A percentile compares a stretch with the other conserved stretches of the same genome.
These are phyloP conservation scores for Chaetothyriales sp. DNA, from an alignment of 2,329 filamentous ascomycete species.

Conservation along the genomic window DNA sequence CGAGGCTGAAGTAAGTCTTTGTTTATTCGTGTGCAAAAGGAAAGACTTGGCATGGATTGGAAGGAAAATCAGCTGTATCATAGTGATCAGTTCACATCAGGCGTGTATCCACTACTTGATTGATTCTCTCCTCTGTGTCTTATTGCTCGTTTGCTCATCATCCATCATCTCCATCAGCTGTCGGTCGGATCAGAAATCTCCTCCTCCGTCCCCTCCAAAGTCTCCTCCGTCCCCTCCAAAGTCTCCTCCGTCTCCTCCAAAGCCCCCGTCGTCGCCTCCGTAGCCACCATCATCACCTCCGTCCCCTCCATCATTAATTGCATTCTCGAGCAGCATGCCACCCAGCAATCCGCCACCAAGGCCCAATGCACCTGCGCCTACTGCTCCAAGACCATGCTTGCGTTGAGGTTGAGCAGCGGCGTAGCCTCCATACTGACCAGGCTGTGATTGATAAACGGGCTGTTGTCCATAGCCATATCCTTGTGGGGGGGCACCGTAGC, in stretches of 20 bases:
- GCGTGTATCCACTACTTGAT: background rate
- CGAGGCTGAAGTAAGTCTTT: too few relatives aligned
- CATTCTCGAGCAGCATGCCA: conserved; percentile 56
- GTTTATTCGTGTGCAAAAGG: too few relatives aligned
- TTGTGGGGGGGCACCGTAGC: conserved; percentile 16
- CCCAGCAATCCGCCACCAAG: conserved; percentile 69
- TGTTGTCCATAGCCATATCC: conserved; percentile 26
- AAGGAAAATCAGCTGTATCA: too few relatives aligned
- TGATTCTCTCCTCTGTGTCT: background rate
- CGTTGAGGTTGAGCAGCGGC: conserved; percentile 9
- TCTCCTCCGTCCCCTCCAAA: conserved; percentile 23
- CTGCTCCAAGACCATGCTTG: conserved; percentile 38
- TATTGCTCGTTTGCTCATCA: background rate
- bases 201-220: conserved; percentile 1
- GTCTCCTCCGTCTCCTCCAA: conserved; percentile 19
- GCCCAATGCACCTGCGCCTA: conserved; percentile 63
- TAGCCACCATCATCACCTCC: conserved; percentile 31
- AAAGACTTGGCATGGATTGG: too few relatives aligned
- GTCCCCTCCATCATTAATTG: conserved; percentile 49
- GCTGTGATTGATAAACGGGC: conserved; percentile 25
- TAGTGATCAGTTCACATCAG: background rate
- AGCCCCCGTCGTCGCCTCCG: conserved; percentile 11
- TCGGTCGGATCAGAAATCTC: background rate
- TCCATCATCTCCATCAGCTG: background rate
- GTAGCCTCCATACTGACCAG: conserved; percentile 11